Evolutionary conservation across 2,329 filamentous ascomycete genomes (phyloP).

Genomic region (Penicillium italicum): DNA sequence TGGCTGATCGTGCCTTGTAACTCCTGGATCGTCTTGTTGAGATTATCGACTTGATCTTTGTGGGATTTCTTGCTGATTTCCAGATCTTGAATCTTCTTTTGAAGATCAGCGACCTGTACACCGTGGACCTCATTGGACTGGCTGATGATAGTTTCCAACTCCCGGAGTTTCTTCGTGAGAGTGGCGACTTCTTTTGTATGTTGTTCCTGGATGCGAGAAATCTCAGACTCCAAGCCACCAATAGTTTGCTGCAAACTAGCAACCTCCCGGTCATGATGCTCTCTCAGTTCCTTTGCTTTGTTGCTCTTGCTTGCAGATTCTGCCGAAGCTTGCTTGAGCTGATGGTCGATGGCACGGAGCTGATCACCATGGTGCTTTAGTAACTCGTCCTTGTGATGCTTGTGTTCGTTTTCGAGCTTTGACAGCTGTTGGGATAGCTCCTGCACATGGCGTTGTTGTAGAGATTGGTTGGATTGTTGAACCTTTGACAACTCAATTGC

Average conservation of each 20-base stretch:
- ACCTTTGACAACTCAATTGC: constrained; percentile 56
- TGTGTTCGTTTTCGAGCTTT: constrained; percentile 47
- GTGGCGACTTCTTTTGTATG: constrained; percentile 57
- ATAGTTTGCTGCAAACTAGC: constrained; percentile 61
- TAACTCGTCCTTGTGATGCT: constrained; percentile 40
- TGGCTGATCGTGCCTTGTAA: constrained; percentile 51
- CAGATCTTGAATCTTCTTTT: constrained; percentile 57
- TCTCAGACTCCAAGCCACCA: constrained; percentile 53
- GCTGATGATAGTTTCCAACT: constrained; percentile 49
- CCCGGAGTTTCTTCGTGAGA: constrained; percentile 55
- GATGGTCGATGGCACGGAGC: constrained; percentile 47
- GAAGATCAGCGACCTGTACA: constrained; percentile 59
- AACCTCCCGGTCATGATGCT: constrained; percentile 57
- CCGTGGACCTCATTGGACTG: constrained; percentile 60
- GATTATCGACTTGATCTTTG: constrained; percentile 57
- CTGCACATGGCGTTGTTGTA: constrained; percentile 67
- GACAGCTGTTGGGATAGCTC: constrained; percentile 52
- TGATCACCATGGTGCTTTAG: constrained; percentile 46
- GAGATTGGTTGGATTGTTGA: constrained; percentile 64
- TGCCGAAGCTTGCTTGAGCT: constrained; percentile 44
- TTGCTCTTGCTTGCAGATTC: constrained; percentile 40
- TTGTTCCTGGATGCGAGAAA: constrained; percentile 48
- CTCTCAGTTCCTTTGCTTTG: constrained; percentile 29
- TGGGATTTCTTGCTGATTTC: constrained; percentile 47
- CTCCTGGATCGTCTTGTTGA: constrained; percentile 51